Percentiles rank a stretch among this genome's conserved stretches.
These are phyloP conservation scores for Colletotrichum simmondsii DNA, from an alignment of 2,329 filamentous ascomycete species.

Conservation along the genomic window DNA sequence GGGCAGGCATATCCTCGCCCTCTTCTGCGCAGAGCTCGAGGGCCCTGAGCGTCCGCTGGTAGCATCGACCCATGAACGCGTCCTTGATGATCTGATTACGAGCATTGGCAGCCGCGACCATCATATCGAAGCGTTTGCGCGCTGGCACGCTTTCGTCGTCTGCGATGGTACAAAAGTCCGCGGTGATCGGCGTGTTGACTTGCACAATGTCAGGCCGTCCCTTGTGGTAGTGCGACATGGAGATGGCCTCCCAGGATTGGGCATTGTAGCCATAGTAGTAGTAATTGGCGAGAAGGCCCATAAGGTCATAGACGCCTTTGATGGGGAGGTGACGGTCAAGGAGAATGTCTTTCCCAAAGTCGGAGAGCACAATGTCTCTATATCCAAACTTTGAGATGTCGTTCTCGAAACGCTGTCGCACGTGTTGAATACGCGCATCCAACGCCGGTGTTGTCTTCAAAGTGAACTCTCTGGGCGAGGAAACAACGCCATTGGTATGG, in stretches of 20 bases:
- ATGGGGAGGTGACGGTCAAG: slow-evolving; percentile 16
- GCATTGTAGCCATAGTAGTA: slow-evolving; percentile 38
- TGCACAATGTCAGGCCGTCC: slow-evolving; percentile 38
- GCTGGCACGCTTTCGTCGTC: not conserved
- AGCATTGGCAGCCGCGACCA: slow-evolving; percentile 1
- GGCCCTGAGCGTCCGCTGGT: slow-evolving; percentile 6
- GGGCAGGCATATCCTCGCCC: not conserved
- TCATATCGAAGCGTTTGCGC: not conserved
- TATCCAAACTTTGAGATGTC: slow-evolving; percentile 23
- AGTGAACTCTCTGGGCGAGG: not conserved
- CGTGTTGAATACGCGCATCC: slow-evolving; percentile 32
- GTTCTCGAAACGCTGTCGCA: slow-evolving; percentile 23
- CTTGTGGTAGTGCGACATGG: slow-evolving; percentile 37
- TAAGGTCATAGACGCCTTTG: slow-evolving; percentile 36
- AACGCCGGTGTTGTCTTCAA: slow-evolving; percentile 9
- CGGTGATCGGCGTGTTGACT: slow-evolving; percentile 29
- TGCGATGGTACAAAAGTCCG: slow-evolving; percentile 34
- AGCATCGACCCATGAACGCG: not conserved
- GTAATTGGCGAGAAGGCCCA: slow-evolving; percentile 36
- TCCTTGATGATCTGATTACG: slow-evolving; percentile 1
- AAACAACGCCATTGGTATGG: not conserved
- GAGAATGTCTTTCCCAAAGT: slow-evolving; percentile 28
- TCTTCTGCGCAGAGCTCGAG: slow-evolving; percentile 4
- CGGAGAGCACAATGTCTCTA: slow-evolving; percentile 16
- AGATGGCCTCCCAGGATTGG: slow-evolving; percentile 37